Evolutionary conservation across 2,329 filamentous ascomycete species (phyloP).

Genomic region (Colletotrichum sublineola): DNA sequence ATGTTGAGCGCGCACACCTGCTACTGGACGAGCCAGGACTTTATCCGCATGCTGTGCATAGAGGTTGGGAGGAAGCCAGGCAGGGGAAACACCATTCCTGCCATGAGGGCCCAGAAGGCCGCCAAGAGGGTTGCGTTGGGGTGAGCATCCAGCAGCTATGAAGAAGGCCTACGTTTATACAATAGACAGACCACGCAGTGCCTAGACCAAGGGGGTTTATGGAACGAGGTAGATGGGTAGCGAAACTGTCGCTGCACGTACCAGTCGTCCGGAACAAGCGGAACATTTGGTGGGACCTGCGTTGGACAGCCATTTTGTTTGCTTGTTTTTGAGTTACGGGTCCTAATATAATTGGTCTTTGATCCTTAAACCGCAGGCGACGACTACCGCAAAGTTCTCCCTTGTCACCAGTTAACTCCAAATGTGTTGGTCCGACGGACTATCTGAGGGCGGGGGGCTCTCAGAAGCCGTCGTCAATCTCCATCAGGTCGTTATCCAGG

Average conservation of each 20-base stretch:
- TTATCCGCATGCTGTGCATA: slow-evolving; percentile 89
- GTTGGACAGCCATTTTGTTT: neutral
- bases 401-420: neutral
- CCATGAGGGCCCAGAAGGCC: slow-evolving; percentile 71
- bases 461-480: slow-evolving; percentile 54
- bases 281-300: neutral
- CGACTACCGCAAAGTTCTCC: neutral
- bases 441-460: neutral
- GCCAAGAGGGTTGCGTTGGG: slow-evolving; percentile 49
- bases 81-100: slow-evolving; percentile 67
- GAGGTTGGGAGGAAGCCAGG: slow-evolving; percentile 86
- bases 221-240: neutral
- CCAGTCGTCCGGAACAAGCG: neutral
- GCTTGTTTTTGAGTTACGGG: too few relatives aligned
- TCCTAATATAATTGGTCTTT: neutral
- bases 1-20: slow-evolving; percentile 96
- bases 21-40: slow-evolving; percentile 91
- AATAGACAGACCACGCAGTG: neutral
- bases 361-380: neutral
- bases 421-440: neutral
- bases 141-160: neutral
- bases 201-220: neutral
- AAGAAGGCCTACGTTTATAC: neutral
- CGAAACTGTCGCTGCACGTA: neutral
- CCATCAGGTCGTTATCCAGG: slow-evolving; percentile 69